Percentiles rank a stretch among this genome's conserved stretches.
Evolutionary conservation across 202 grass and related monocot species (phyloP).

Genomic region (Cymbopogon flexuosus): DNA sequence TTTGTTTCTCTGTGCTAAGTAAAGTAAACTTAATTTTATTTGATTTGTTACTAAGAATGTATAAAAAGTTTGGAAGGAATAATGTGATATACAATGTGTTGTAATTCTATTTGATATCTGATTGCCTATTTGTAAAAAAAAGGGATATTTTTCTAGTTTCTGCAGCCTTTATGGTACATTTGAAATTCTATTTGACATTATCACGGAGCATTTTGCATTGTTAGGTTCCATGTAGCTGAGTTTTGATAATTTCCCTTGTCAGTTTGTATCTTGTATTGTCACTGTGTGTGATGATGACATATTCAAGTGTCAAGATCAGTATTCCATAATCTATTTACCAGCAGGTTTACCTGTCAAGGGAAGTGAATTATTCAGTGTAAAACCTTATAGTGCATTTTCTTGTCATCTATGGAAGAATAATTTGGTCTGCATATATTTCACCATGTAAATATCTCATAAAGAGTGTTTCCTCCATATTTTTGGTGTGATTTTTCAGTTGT

Average conservation of each 20-base stretch:
- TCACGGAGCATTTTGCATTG: not conserved
- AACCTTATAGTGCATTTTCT: not conserved
- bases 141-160: not conserved
- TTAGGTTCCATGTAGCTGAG: not conserved
- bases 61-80: not conserved
- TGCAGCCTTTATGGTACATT: not conserved
- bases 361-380: not conserved
- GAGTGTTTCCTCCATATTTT: not conserved
- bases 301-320: not conserved
- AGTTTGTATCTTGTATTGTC: not conserved
- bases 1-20: not conserved
- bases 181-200: not conserved
- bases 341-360: not conserved
- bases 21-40: not conserved
- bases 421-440: not conserved
- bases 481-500: not conserved
- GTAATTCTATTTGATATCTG: not conserved
- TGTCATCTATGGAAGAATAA: not conserved
- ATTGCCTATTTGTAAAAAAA: not conserved
- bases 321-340: not conserved
- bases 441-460: not conserved
- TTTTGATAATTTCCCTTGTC: not conserved
- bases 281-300: not conserved
- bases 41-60: conserved; percentile 6
- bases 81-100: conserved; percentile 13